These are phyloP conservation scores for Metarhizium brunneum DNA, from an alignment of 2,329 filamentous ascomycete genomes.

Conservation along the genomic window DNA sequence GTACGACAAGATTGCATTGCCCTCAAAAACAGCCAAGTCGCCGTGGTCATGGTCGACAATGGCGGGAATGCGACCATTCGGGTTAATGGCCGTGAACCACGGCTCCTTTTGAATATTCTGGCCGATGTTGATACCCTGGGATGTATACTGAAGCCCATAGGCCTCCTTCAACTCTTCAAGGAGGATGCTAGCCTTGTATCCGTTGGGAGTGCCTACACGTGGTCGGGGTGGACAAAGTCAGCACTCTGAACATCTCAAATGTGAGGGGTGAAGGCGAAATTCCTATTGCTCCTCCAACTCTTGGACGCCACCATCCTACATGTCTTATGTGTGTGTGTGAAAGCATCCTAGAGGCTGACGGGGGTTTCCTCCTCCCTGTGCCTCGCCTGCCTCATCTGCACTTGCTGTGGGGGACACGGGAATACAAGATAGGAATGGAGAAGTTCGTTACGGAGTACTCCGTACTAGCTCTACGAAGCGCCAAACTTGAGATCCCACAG, in stretches of 20 bases:
- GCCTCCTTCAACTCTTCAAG: conserved; percentile 59
- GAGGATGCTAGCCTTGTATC: conserved; percentile 48
- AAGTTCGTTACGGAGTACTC: neutral
- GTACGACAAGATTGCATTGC: conserved; percentile 64
- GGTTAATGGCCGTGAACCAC: conserved; percentile 54
- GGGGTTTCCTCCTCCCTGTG: neutral
- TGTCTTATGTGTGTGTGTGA: neutral
- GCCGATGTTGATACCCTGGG: conserved; percentile 47
- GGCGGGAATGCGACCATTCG: conserved; percentile 58
- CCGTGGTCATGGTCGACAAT: conserved; percentile 57
- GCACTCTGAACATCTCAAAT: neutral
- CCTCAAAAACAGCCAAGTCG: conserved; percentile 62
- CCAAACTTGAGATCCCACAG: too few relatives aligned
- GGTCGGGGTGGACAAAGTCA: conserved; percentile 6
- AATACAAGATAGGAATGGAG: neutral
- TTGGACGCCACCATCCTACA: neutral
- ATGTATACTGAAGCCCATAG: conserved; percentile 52
- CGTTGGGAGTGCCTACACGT: conserved; percentile 37
- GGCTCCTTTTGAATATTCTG: conserved; percentile 58
- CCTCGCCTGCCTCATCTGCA: neutral
- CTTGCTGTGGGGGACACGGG: neutral
- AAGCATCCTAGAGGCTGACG: neutral
- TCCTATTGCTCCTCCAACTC: neutral
- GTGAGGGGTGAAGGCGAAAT: neutral
- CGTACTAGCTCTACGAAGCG: neutral